phyloP scores from a whole-genome alignment of 2,329 filamentous ascomycete genomes.

The Calycina herbarum region DNA sequence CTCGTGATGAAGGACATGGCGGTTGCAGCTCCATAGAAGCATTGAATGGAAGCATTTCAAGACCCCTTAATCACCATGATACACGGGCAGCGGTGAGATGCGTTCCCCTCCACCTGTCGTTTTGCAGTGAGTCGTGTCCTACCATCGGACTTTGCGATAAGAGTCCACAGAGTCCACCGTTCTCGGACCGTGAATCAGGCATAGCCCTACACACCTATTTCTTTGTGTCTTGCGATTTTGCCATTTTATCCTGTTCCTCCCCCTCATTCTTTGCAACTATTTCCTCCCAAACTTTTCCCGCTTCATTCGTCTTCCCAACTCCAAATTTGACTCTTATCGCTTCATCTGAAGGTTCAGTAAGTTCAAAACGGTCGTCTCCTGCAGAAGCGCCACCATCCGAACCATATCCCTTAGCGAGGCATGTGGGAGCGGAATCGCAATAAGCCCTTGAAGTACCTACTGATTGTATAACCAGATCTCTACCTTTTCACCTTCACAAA shows the following conservation, averaged over 20 bases:
- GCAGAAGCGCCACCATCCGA: no score
- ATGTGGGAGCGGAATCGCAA: conserved; percentile 5
- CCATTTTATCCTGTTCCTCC: conserved; percentile 10
- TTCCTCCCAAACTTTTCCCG: neutral
- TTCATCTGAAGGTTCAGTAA: conserved; percentile 12
- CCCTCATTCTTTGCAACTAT: neutral
- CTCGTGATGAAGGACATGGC: conserved; percentile 4
- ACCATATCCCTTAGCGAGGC: conserved; percentile 24
- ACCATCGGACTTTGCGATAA: conserved; percentile 5
- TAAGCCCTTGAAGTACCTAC: neutral
- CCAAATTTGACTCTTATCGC: conserved; percentile 22
- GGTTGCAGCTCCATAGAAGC: neutral
- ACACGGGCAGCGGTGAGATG: conserved; percentile 5
- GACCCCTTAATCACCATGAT: neutral
- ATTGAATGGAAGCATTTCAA: neutral
- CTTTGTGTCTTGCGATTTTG: conserved; percentile 20
- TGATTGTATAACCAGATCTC: conserved; percentile 4
- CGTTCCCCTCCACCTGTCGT: neutral
- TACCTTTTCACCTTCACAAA: conserved; percentile 6
- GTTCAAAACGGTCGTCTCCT: conserved; percentile 10
- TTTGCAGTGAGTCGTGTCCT: conserved; percentile 10
- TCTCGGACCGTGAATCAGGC: conserved; percentile 4
- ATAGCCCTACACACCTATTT: conserved; percentile 15
- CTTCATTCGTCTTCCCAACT: conserved; percentile 3
- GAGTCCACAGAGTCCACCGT: neutral